Conservation (phyloP, 129 eudicot genomes). For the Flaveria brownii region DNA sequence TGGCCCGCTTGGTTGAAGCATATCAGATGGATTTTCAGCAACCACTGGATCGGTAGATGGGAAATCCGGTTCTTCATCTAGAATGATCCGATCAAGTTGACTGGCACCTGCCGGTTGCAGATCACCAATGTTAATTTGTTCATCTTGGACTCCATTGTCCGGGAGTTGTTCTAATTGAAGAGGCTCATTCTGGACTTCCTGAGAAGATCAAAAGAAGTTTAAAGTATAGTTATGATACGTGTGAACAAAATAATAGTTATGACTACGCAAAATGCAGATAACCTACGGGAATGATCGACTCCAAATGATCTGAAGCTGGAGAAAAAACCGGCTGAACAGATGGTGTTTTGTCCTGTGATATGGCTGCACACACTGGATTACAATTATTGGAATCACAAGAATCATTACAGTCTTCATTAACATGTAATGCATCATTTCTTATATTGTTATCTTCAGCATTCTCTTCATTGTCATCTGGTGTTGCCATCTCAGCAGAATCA, state of each 20-base stretch:
- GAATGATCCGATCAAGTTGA: constrained; percentile 6
- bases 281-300: constrained; percentile 22
- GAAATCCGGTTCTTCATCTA: constrained; percentile 21
- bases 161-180: not conserved
- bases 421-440: constrained; percentile 21
- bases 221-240: not conserved
- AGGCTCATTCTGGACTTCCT: constrained; percentile 7
- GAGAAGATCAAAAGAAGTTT: not conserved
- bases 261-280: constrained; percentile 3
- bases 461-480: constrained; percentile 7
- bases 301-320: constrained; percentile 22
- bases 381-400: not conserved
- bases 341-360: not conserved
- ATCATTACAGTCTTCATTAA: constrained; percentile 3
- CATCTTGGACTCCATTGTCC: not conserved
- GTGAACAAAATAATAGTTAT: not conserved
- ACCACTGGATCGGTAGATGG: constrained; percentile 1
- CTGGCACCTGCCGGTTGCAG: not conserved
- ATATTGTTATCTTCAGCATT: constrained; percentile 18
- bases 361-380: not conserved
- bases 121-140: not conserved
- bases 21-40: constrained; percentile 30
- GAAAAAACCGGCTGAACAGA: constrained; percentile 5
- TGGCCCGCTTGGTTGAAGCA: not conserved
- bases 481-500: constrained; percentile 7